Base-by-base conservation (phyloP, 805 yeast species). In the Kuraishia hungarica region DNA sequence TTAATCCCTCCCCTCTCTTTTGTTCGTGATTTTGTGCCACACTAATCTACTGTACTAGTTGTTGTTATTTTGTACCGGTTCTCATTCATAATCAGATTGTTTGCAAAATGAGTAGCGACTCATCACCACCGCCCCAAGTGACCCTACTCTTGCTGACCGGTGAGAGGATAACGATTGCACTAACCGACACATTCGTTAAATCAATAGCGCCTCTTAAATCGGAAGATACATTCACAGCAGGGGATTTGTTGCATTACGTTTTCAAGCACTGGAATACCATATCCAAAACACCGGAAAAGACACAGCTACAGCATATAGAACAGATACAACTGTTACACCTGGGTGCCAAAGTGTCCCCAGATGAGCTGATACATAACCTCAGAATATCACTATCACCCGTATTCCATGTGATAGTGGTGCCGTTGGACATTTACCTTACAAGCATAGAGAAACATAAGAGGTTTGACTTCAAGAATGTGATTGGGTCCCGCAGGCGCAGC, bases 281-380 rank as follows among this genome's bases (percentile, higher is more conserved):
- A n/a, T 58, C 50, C 55, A 56, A 20, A 54, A 51, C 7, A 55
- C 35, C 3, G 51, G 20, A 2, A 39, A 28, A 24, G 10, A 35
- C 50, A 8, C 21, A 50, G 8, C 70, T 69, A 0, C 28, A 52
- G 7, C 35, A 54, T 13, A 62, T 59, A 2, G 67, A 69, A 2
- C 69, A 68, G 54, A 58, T 69, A 7, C 72, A 68, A 53, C 52
- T 69, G 15, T 52, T 69, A 7, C 70, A 68, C 56, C 51, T 66
- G 20, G 73, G 73, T 2, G 55, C 56, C 47, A 56, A 70, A 51
- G 53, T 69, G 10, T 62, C 67, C 49, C 70, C 71, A 2, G 63
- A 63, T 51, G 59, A 55, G 1, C 22, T 28, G 1, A 17, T 69
- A 21, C 51, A 51, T n/a, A 23, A 61, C 1, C 56, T 69, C 28